These are phyloP conservation scores for Nemania sp. DNA, from an alignment of 2,329 filamentous ascomycete genomes.

Conservation along the genomic window DNA sequence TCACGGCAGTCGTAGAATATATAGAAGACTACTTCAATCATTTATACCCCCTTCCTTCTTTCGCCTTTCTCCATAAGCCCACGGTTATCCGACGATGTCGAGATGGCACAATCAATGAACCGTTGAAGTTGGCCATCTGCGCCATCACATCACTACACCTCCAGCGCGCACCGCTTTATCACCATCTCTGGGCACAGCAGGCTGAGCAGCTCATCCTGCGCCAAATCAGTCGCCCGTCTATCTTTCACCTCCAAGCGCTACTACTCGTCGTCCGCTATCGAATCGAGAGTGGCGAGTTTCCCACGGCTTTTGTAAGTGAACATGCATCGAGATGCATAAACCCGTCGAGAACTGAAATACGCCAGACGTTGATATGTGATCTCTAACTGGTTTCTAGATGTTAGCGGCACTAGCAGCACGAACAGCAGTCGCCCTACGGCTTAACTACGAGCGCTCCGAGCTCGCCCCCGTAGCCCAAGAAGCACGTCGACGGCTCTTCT, in stretches of 20 bases:
- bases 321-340: not conserved
- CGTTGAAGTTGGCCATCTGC: slow-evolving; percentile 42
- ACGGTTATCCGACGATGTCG: slow-evolving; percentile 40
- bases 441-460: slow-evolving; percentile 47
- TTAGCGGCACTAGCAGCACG: slow-evolving; percentile 43
- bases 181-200: slow-evolving; percentile 39
- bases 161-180: slow-evolving; percentile 30
- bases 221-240: slow-evolving; percentile 41
- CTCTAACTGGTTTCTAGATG: slow-evolving; percentile 32
- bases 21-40: slow-evolving; percentile 40
- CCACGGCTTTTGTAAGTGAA: slow-evolving; percentile 38
- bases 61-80: slow-evolving; percentile 43
- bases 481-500: slow-evolving; percentile 46
- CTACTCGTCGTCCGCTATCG: slow-evolving; percentile 41
- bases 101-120: slow-evolving; percentile 39
- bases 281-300: slow-evolving; percentile 42
- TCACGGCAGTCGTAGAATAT: slow-evolving; percentile 27
- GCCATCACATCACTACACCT: slow-evolving; percentile 42
- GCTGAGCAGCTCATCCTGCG: slow-evolving; percentile 42
- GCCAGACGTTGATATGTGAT: no score
- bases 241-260: slow-evolving; percentile 42
- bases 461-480: slow-evolving; percentile 44
- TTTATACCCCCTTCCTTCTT: slow-evolving; percentile 42
- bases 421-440: slow-evolving; percentile 44
- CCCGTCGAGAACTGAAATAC: not conserved